phyloP scores from a whole-genome alignment of 2,329 filamentous ascomycete genomes.

The Knufia fluminis region DNA sequence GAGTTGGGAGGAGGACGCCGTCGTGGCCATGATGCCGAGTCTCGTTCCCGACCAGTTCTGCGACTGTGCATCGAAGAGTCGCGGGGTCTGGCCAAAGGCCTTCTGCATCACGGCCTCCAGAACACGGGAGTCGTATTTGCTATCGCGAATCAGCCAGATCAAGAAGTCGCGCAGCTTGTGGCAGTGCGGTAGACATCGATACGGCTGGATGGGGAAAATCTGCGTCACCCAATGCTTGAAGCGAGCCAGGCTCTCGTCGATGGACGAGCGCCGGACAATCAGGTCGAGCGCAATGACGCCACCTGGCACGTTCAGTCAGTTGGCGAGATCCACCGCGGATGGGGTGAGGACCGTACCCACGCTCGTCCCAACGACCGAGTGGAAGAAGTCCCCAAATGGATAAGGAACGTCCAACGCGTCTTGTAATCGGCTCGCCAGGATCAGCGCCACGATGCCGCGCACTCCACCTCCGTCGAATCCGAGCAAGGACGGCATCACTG shows the following conservation, averaged over 20 bases:
- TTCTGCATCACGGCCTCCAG: conserved; percentile 7
- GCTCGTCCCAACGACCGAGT: conserved; percentile 8
- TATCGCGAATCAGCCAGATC: conserved; percentile 5
- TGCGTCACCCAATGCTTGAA: background rate
- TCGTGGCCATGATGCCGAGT: conserved; percentile 5
- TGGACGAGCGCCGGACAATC: conserved; percentile 2
- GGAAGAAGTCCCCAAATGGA: conserved; percentile 4
- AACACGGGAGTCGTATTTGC: conserved; percentile 6
- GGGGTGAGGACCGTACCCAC: background rate
- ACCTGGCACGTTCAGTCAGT: background rate
- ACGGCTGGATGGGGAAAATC: background rate
- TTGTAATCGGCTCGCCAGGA: conserved; percentile 3
- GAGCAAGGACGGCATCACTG: conserved; percentile 22
- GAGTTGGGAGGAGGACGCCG: background rate
- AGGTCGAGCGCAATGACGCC: conserved; percentile 8
- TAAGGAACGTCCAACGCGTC: conserved; percentile 2
- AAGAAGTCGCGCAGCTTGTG: conserved; percentile 3
- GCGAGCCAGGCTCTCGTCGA: conserved; percentile 6
- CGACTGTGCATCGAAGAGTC: conserved; percentile 1
- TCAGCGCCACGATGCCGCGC: conserved; percentile 19
- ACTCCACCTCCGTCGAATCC: conserved; percentile 24
- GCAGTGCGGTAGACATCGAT: conserved; percentile 3
- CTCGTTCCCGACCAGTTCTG: background rate
- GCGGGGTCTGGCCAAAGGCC: conserved; percentile 3
- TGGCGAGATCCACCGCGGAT: background rate